A percentile compares a stretch with the other conserved stretches of the same genome.
Conservation (phyloP, 2,329 filamentous ascomycete species). For the Didymella sp. region DNA sequence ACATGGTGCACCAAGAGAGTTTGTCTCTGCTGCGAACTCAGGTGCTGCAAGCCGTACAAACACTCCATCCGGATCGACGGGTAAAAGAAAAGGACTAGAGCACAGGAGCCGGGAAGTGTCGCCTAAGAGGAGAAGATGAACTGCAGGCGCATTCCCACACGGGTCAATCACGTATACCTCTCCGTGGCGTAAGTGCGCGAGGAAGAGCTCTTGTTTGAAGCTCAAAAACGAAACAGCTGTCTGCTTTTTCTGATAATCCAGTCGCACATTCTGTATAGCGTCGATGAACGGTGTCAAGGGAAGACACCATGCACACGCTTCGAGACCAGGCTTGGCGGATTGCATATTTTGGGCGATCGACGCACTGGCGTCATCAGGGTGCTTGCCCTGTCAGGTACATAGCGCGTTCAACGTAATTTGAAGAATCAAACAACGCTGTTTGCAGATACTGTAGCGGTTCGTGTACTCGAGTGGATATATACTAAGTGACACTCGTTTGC, state of each 20-base stretch:
- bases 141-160: background rate
- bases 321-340: slow-evolving; percentile 5
- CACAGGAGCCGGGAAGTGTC: slow-evolving; percentile 41
- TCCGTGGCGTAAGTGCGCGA: background rate
- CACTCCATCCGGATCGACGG: slow-evolving; percentile 30
- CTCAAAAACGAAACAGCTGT: background rate
- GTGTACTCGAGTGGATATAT: background rate
- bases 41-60: slow-evolving; percentile 33
- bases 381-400: slow-evolving; percentile 18
- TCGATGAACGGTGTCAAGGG: background rate
- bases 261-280: background rate
- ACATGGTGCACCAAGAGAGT: slow-evolving; percentile 40
- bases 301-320: background rate
- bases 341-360: slow-evolving; percentile 13
- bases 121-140: slow-evolving; percentile 40
- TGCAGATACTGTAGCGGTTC: slow-evolving; percentile 7
- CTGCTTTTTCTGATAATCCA: background rate
- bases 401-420: slow-evolving; percentile 21
- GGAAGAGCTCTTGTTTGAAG: background rate
- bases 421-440: slow-evolving; percentile 12
- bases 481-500: background rate
- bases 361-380: slow-evolving; percentile 22
- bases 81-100: slow-evolving; percentile 44
- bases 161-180: background rate
- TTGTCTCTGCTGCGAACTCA: slow-evolving; percentile 42